Evolutionary conservation across 129 eudicot species (phyloP).

Genomic region (Tagetes patula): DNA sequence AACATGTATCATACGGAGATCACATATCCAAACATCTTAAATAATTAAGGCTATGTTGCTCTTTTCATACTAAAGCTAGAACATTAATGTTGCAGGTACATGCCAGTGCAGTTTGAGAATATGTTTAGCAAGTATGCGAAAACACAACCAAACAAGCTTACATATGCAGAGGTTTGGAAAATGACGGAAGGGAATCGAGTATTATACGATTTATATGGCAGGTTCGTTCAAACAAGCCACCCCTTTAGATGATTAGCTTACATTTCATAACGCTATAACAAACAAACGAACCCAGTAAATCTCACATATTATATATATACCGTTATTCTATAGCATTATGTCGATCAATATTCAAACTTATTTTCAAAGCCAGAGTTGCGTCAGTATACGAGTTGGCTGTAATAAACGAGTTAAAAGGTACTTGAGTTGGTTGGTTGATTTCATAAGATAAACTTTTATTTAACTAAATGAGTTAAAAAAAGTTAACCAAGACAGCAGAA

Average conservation of each 20-base stretch:
- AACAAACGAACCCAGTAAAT: too few relatives aligned
- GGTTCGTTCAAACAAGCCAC: slow-evolving; percentile 31
- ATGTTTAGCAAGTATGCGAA: slow-evolving; percentile 78
- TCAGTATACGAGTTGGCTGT: too few relatives aligned
- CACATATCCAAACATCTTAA: neutral
- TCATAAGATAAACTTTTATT: too few relatives aligned
- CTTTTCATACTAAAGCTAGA: neutral
- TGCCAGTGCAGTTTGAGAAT: slow-evolving; percentile 75
- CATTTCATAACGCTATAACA: too few relatives aligned
- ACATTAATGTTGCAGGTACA: slow-evolving; percentile 41
- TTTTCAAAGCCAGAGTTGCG: neutral
- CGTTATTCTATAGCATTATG: neutral
- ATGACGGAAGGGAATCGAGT: slow-evolving; percentile 76
- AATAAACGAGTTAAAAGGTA: too few relatives aligned
- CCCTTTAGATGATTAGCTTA: neutral
- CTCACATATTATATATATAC: too few relatives aligned
- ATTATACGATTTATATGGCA: slow-evolving; percentile 60
- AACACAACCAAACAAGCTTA: slow-evolving; percentile 64
- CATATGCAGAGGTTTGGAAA: slow-evolving; percentile 65
- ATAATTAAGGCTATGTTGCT: neutral
- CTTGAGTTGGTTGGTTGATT: too few relatives aligned
- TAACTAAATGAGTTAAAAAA: too few relatives aligned
- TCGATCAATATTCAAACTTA: too few relatives aligned
- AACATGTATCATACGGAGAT: neutral
- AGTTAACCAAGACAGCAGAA: too few relatives aligned